These are phyloP conservation scores for Hypoxylon lienhwacheense DNA, from an alignment of 495 filamentous ascomycete genomes.

Conservation along the genomic window DNA sequence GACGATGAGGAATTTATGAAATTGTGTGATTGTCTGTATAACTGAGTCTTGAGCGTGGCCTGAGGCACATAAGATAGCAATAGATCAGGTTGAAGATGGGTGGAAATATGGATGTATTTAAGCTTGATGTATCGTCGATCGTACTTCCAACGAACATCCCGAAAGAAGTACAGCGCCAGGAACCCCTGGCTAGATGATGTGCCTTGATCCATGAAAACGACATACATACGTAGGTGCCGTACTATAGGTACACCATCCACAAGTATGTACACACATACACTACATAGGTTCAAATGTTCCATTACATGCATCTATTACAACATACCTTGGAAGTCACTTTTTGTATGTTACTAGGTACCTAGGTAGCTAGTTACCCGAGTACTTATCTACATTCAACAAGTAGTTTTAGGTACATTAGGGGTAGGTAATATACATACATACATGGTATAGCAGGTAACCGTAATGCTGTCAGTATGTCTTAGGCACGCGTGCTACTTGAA, in stretches of 20 bases:
- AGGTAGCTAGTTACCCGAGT: not conserved
- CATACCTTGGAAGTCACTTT: too few relatives aligned
- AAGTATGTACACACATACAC: too few relatives aligned
- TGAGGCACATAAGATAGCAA: constrained; percentile 5
- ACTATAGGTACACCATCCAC: too few relatives aligned
- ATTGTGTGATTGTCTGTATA: not conserved
- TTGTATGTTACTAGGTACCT: constrained; percentile 23
- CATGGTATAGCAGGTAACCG: too few relatives aligned
- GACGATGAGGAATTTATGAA: not conserved
- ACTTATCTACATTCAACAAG: not conserved
- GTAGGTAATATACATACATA: constrained; percentile 2
- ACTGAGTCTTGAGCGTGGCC: constrained; percentile 3
- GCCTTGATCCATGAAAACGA: constrained; percentile 32
- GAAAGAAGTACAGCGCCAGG: constrained; percentile 29
- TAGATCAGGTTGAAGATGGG: constrained; percentile 20
- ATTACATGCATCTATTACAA: too few relatives aligned
- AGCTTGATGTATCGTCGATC: constrained; percentile 32
- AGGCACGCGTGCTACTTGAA: too few relatives aligned
- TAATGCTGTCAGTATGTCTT: too few relatives aligned
- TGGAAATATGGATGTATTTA: constrained; percentile 32
- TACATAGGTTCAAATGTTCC: too few relatives aligned
- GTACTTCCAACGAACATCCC: constrained; percentile 23
- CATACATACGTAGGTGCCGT: not conserved
- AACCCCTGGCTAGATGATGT: constrained; percentile 32
- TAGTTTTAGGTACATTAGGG: too few relatives aligned